Evolutionary conservation across 768 basidiomycete species (phyloP), one percentile per base, ranked within the genome.

Genomic region (Strobilomyces dryophilus): DNA sequence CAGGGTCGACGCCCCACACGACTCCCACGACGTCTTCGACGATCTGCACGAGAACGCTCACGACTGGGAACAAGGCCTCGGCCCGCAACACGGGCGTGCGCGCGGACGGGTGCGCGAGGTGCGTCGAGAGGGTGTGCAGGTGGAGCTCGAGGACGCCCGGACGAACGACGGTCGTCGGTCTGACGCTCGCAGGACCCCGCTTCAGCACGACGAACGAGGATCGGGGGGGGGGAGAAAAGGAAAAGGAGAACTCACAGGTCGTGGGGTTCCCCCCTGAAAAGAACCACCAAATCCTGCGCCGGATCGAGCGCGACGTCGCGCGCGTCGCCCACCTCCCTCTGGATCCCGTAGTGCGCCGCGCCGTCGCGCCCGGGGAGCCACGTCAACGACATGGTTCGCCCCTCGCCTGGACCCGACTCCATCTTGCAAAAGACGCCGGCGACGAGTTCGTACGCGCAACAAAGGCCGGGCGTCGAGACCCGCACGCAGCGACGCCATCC

Each of bases 281-380:
- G 62, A 8, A 78, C 73, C 35, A 84, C 68, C 43, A 85, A 60
- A 56, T 85, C 82, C 62, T 85, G 84, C 5, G 79, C 75, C 1
- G 84, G 82, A 58, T 85, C 84, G n/a, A 85, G 78, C 0, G 80
- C 82, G 54, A 85, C 82, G 59, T 85, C 84, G 41, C 79, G 71
- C 36, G 75, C 71, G 27, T 79, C 70, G 1, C 68, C 63, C 27
- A 27, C 27, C 27, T 27, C 27, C 27, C 27, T 27, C 27, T n/a
- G n/a, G n/a, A n/a, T 27, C 27, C 27, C 27, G 70, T 35, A 29
- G 55, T 52, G 2, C n/a, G 55, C n/a, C 0, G 45, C 51, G 27
- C 20, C 66, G 26, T 29, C 55, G 11, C 42, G 20, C 8, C 37
- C 37, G 37, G 37, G 68, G 15, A 71, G 47, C 49, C 68, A 59